A percentile compares a stretch with the other conserved stretches of the same genome.
Evolutionary conservation across 2,329 filamentous ascomycete species (phyloP).

Genomic region (Monilinia polystroma): DNA sequence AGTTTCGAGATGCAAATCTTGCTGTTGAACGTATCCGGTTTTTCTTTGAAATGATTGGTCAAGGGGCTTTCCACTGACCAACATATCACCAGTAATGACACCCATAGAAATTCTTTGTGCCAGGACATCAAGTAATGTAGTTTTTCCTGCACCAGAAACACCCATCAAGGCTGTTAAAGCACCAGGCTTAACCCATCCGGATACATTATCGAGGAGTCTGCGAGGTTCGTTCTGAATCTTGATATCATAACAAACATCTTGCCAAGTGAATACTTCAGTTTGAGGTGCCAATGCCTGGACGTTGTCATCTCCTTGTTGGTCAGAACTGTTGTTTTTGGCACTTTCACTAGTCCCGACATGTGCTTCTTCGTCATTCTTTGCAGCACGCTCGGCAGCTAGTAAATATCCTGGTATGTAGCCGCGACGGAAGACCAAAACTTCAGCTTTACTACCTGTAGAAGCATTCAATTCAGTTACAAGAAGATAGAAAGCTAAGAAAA

Average conservation of each 20-base stretch:
- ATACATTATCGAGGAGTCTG: slow-evolving; percentile 66
- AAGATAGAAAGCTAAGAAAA: slow-evolving; percentile 64
- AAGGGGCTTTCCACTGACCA: slow-evolving; percentile 35
- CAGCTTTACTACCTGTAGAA: slow-evolving; percentile 72
- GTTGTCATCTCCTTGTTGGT: slow-evolving; percentile 32
- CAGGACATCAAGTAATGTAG: slow-evolving; percentile 78
- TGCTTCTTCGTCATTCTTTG: slow-evolving; percentile 36
- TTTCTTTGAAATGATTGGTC: slow-evolving; percentile 79
- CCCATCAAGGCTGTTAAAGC: slow-evolving; percentile 70
- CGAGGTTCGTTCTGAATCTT: slow-evolving; percentile 64
- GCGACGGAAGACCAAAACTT: slow-evolving; percentile 72
- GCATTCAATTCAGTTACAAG: slow-evolving; percentile 59
- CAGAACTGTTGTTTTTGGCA: slow-evolving; percentile 26
- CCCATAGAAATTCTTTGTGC: slow-evolving; percentile 83
- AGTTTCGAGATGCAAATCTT: slow-evolving; percentile 84
- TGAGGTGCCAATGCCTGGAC: slow-evolving; percentile 36
- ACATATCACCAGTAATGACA: slow-evolving; percentile 82
- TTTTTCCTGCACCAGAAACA: slow-evolving; percentile 79
- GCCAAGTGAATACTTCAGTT: slow-evolving; percentile 40
- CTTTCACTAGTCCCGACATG: slow-evolving; percentile 16
- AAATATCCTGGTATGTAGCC: slow-evolving; percentile 47
- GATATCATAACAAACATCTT: slow-evolving; percentile 67
- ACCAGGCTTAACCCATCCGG: slow-evolving; percentile 73
- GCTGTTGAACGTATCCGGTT: slow-evolving; percentile 90
- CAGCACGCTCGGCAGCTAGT: slow-evolving; percentile 41